Evolutionary conservation across 805 yeast species (phyloP), one percentile per base, ranked within the genome.

Genomic region (Dipodascus albidus): DNA sequence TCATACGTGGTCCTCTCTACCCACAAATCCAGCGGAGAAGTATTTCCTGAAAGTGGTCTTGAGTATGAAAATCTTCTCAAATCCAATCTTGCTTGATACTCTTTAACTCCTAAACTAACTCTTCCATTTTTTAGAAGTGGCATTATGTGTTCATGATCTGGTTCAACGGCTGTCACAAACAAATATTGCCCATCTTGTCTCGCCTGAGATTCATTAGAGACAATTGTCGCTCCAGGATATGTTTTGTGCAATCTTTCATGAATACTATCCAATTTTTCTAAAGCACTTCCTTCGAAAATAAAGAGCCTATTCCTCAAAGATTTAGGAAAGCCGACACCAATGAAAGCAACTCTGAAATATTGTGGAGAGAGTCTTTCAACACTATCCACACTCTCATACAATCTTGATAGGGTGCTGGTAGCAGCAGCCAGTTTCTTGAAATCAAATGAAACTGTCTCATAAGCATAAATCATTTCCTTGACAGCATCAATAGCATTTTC

Each of bases 1-100:
- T 81, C 87, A 70, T 80, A 88, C 0, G 86, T 82, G 4, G 85
- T 78, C 67, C 87, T 95, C 63, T 88, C 95, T n/a, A 90, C 87
- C 96, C 96, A 88, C 60, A 88, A 70, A 61, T 87, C 88, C 53
- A 79, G 75, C 6, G 85, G 82, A 9, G 83, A 76, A 0, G 81
- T 77, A 0, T 86, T 77, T 2, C 91, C 90, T 1, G 91, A 87
- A 52, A 87, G 67, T 60, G 85, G 80, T 66, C 85, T 77, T 50
- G 83, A 75, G 41, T 81, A 79, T 2, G 86, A 77, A 69, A 88
- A 88, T 55, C 78, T 77, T 59, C 79, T 78, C 68, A 87, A 69
- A 61, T 86, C 79, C 67, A 82, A 82, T 67, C 87, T 83, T 59
- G 86, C 81, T 60, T 86, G 82, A 67, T 85, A 87, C 57, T 82